These are phyloP conservation scores for Pythium inflatum DNA, from an alignment of 352 stramenopile species.

Conservation along the genomic window DNA sequence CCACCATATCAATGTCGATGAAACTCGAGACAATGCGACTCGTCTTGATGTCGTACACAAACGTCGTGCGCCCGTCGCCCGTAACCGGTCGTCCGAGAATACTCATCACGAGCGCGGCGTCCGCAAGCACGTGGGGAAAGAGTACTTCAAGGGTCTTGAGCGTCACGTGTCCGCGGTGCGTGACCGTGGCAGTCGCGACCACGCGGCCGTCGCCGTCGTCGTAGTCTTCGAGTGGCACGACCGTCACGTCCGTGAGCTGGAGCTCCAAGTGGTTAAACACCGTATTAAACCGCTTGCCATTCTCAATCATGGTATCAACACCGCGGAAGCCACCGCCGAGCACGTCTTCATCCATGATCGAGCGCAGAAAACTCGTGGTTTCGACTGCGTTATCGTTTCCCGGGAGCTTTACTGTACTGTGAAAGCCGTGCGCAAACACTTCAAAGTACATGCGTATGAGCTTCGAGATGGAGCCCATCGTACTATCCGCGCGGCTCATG, in stretches of 20 bases:
- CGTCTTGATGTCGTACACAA: slow-evolving; percentile 17
- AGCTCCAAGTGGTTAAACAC: slow-evolving; percentile 22
- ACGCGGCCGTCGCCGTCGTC: slow-evolving; percentile 10
- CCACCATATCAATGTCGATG: slow-evolving; percentile 28
- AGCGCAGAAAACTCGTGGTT: slow-evolving; percentile 2
- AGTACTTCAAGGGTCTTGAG: slow-evolving; percentile 29
- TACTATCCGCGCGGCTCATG: slow-evolving; percentile 15
- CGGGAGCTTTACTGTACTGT: not conserved
- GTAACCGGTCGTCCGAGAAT: slow-evolving; percentile 13
- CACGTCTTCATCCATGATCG: slow-evolving; percentile 28
- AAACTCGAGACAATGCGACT: slow-evolving; percentile 5
- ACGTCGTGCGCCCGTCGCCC: slow-evolving; percentile 9
- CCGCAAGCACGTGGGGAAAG: slow-evolving; percentile 22
- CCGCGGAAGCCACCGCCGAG: slow-evolving; percentile 19
- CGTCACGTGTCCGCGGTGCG: slow-evolving; percentile 20
- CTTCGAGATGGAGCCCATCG: slow-evolving; percentile 5
- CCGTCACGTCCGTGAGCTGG: slow-evolving; percentile 5
- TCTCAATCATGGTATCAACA: slow-evolving; percentile 20
- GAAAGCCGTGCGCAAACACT: slow-evolving; percentile 18
- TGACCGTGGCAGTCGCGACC: not conserved
- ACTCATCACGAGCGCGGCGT: slow-evolving; percentile 26
- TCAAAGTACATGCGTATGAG: slow-evolving; percentile 15
- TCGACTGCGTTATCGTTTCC: not conserved
- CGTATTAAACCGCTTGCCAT: slow-evolving; percentile 19
- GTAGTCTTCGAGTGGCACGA: slow-evolving; percentile 10